Conservation (phyloP, 352 stramenopile genomes). For the Phytophthora europaea region DNA sequence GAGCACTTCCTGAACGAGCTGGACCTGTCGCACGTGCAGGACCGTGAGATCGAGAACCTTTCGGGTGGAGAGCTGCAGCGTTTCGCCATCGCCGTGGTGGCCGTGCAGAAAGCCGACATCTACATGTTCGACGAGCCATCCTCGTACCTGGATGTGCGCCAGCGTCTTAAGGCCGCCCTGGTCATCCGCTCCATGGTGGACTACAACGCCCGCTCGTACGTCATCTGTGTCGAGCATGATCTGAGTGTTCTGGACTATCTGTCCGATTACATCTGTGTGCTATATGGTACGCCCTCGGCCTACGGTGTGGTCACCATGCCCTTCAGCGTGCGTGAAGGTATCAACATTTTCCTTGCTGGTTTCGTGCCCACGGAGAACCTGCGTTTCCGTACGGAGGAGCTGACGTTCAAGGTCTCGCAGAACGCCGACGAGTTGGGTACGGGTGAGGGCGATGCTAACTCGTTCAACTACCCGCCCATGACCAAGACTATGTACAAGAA, state of each 20-base stretch:
- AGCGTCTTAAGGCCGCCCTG: conserved; percentile 98
- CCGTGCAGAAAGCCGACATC: conserved; percentile 97
- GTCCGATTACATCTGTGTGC: conserved; percentile 99
- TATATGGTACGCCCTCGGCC: conserved; percentile 98
- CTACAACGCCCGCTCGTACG: conserved; percentile 91
- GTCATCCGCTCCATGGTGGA: conserved; percentile 98
- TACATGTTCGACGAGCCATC: conserved; percentile 99
- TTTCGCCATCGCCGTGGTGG: conserved; percentile 98
- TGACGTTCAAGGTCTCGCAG: conserved; percentile 99
- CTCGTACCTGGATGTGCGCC: conserved; percentile 99
- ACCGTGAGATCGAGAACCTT: conserved; percentile 97
- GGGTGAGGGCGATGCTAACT: conserved; percentile 91
- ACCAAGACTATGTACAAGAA: conserved; percentile 98
- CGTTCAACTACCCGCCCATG: conserved; percentile 98
- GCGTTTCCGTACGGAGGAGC: conserved; percentile 98
- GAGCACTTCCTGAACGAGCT: conserved; percentile 92
- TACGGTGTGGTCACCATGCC: conserved; percentile 99
- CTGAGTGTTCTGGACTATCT: conserved; percentile 99
- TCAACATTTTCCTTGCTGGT: conserved; percentile 99
- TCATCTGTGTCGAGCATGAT: conserved; percentile 99
- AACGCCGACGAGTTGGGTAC: conserved; percentile 89
- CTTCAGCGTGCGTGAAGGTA: conserved; percentile 99
- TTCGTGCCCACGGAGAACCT: conserved; percentile 99
- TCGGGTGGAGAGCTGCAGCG: conserved; percentile 99
- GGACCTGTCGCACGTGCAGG: conserved; percentile 97